phyloP scores from a whole-genome alignment of 345 rosid genomes.

The Populus ilicifolia region DNA sequence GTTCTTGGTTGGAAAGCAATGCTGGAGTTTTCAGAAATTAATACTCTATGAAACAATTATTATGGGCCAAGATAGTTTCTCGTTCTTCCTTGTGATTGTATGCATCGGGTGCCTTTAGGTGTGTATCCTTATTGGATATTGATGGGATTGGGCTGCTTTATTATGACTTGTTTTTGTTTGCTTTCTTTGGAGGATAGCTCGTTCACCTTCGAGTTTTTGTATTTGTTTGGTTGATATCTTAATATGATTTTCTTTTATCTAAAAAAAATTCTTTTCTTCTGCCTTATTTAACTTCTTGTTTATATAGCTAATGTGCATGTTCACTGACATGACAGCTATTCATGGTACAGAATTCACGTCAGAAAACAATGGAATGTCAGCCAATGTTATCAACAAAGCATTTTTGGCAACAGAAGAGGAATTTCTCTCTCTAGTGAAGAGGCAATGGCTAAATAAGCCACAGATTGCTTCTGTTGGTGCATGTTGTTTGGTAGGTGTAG shows the following conservation, averaged over 20 bases:
- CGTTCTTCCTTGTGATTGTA: not conserved
- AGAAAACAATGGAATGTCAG: constrained; percentile 79
- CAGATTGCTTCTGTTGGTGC: constrained; percentile 94
- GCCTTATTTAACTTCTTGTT: constrained; percentile 6
- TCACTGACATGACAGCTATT: constrained; percentile 43
- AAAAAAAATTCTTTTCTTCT: not conserved
- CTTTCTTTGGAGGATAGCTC: not conserved
- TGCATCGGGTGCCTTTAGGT: not conserved
- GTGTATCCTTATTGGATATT: not conserved
- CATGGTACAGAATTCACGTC: constrained; percentile 74
- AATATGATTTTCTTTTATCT: not conserved
- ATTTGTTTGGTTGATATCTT: not conserved
- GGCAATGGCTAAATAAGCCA: constrained; percentile 64
- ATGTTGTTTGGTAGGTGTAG: constrained; percentile 84
- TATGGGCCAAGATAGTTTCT: not conserved
- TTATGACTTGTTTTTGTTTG: not conserved
- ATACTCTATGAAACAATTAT: not conserved
- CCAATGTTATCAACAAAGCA: constrained; percentile 73
- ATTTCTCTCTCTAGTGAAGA: constrained; percentile 69
- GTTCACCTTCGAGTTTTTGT: not conserved
- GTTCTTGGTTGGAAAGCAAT: not conserved
- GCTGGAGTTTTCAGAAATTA: not conserved
- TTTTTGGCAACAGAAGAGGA: constrained; percentile 87
- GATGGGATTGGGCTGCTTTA: not conserved
- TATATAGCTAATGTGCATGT: constrained; percentile 33